Evolutionary conservation across 768 basidiomycete species (phyloP).

Genomic region (Rhizopogon vinicolor): DNA sequence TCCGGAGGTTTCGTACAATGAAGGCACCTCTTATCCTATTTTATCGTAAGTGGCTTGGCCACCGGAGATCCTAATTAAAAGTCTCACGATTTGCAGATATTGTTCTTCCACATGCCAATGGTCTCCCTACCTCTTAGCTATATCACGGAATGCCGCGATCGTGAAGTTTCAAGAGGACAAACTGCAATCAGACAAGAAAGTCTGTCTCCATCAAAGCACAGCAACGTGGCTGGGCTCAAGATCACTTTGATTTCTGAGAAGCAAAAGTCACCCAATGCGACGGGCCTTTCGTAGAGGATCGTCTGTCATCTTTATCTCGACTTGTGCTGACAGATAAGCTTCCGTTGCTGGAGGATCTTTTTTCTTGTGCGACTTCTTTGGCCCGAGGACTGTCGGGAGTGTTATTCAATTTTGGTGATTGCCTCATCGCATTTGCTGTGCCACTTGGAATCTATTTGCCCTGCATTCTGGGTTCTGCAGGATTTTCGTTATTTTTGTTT

Average conservation of each 20-base stretch:
- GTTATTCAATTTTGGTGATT: background rate
- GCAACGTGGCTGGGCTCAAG: background rate
- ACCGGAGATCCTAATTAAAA: constrained; percentile 6
- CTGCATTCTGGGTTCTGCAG: constrained; percentile 29
- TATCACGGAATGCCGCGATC: background rate
- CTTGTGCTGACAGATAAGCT: background rate
- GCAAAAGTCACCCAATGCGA: background rate
- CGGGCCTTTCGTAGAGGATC: constrained; percentile 4
- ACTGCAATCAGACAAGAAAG: background rate
- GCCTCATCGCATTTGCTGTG: constrained; percentile 3
- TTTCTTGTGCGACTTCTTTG: background rate
- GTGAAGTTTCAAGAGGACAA: background rate
- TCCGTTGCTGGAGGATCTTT: constrained; percentile 9
- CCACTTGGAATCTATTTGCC: background rate
- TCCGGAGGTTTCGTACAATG: background rate
- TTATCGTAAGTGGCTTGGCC: constrained; percentile 1
- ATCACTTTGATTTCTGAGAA: background rate
- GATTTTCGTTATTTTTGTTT: constrained; percentile 25
- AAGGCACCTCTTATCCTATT: constrained; percentile 2
- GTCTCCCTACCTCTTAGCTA: background rate
- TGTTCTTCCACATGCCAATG: background rate
- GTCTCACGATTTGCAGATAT: constrained; percentile 7
- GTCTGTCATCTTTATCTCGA: constrained; percentile 10
- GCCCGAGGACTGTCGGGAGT: background rate
- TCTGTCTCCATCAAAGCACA: background rate